Conservation (phyloP, 1,284 basidiomycete genomes). For the Ceratobasidium sp. region DNA sequence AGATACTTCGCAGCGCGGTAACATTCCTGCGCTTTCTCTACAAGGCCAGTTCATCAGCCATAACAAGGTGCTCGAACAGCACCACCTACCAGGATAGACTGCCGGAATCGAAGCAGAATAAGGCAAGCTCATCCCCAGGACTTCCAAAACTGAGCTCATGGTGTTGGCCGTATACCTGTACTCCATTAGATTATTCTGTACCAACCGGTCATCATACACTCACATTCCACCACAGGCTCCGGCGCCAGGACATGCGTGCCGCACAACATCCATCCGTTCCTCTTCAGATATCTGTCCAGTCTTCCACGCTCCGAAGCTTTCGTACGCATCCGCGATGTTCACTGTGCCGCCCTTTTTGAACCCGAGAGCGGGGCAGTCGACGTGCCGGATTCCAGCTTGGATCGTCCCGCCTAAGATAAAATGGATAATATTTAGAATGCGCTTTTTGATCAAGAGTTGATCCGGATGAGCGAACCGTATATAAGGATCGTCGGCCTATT, state of each 20-base stretch:
- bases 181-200: not conserved
- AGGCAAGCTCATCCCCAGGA: slow-evolving; percentile 90
- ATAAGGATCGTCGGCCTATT: slow-evolving; percentile 88
- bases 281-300: slow-evolving; percentile 80
- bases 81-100: slow-evolving; percentile 68
- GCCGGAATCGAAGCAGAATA: slow-evolving; percentile 90
- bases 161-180: slow-evolving; percentile 72
- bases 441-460: slow-evolving; percentile 48
- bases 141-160: slow-evolving; percentile 90
- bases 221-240: slow-evolving; percentile 86
- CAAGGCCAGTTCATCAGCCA: not conserved
- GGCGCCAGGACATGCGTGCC: slow-evolving; percentile 83
- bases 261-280: slow-evolving; percentile 81
- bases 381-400: slow-evolving; percentile 74
- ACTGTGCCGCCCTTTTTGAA: slow-evolving; percentile 80
- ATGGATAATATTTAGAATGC: not conserved
- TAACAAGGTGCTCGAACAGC: not conserved
- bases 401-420: slow-evolving; percentile 63
- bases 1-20: slow-evolving; percentile 84
- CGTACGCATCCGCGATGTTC: slow-evolving; percentile 85
- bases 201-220: slow-evolving; percentile 60
- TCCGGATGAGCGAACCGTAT: slow-evolving; percentile 69
- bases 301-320: slow-evolving; percentile 82
- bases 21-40: slow-evolving; percentile 88
- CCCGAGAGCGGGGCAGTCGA: slow-evolving; percentile 84